phyloP scores from a whole-genome alignment of 345 rosid species.

The Sonneratia caseolaris region DNA sequence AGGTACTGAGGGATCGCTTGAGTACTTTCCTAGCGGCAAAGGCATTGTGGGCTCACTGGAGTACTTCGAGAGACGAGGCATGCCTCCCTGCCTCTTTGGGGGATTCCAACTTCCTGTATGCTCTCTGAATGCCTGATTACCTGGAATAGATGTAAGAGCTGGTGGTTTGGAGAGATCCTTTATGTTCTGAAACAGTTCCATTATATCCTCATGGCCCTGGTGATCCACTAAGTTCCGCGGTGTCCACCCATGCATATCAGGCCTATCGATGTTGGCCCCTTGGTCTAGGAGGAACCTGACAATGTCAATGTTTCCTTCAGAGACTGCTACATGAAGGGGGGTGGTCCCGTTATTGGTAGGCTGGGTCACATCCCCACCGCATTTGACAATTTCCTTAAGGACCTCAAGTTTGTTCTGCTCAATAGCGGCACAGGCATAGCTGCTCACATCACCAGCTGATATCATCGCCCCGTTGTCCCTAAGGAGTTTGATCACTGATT shows the following conservation, averaged over 20 bases:
- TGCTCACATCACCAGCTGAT: slow-evolving; percentile 41
- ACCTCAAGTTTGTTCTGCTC: slow-evolving; percentile 46
- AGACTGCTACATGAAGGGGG: slow-evolving; percentile 64
- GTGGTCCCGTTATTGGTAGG: slow-evolving; percentile 38
- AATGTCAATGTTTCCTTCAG: slow-evolving; percentile 51
- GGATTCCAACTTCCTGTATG: background rate
- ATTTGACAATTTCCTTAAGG: slow-evolving; percentile 38
- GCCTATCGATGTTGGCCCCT: slow-evolving; percentile 52
- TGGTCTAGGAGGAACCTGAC: slow-evolving; percentile 49
- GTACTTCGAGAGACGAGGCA: slow-evolving; percentile 30
- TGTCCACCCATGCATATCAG: slow-evolving; percentile 68
- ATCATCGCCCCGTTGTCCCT: slow-evolving; percentile 54
- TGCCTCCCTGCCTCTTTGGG: slow-evolving; percentile 10
- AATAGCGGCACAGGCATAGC: slow-evolving; percentile 43
- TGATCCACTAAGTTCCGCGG: slow-evolving; percentile 62
- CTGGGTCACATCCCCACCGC: slow-evolving; percentile 55
- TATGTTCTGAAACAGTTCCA: slow-evolving; percentile 21
- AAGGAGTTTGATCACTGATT: slow-evolving; percentile 36
- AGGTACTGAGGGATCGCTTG: slow-evolving; percentile 48
- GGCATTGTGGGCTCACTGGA: slow-evolving; percentile 50
- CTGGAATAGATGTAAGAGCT: background rate
- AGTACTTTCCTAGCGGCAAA: slow-evolving; percentile 34
- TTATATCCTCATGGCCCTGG: slow-evolving; percentile 72
- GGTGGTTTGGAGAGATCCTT: background rate
- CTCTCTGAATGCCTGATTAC: slow-evolving; percentile 5